Conservation (phyloP, 352 stramenopile species). For the Globisporangium takayamanum region DNA sequence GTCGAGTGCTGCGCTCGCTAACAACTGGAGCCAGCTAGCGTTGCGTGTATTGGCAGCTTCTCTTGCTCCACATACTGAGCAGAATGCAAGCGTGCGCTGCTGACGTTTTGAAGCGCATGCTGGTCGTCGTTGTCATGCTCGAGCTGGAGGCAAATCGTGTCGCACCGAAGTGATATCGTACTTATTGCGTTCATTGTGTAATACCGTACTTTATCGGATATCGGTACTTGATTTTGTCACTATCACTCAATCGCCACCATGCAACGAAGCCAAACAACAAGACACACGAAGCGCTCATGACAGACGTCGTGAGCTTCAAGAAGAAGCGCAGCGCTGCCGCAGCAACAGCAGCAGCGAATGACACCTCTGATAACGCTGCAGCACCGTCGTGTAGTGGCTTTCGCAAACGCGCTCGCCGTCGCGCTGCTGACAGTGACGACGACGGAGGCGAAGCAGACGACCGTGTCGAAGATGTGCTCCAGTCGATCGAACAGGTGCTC, state of each 20-base stretch:
- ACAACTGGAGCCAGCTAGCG: no score
- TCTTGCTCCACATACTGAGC: no score
- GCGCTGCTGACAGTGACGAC: conserved; percentile 8
- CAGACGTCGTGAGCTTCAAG: conserved; percentile 49
- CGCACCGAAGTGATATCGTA: no score
- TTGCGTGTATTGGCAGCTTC: no score
- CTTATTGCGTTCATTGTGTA: no score
- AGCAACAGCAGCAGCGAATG: not conserved
- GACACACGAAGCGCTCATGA: not conserved
- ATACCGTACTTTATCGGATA: no score
- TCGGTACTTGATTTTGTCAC: no score
- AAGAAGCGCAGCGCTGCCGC: conserved; percentile 31
- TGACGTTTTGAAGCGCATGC: no score
- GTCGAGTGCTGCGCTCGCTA: no score
- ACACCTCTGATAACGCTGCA: not conserved
- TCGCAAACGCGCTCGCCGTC: conserved; percentile 35
- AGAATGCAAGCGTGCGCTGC: no score
- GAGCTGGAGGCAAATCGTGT: no score
- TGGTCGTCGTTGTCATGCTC: no score
- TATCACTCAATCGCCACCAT: not conserved
- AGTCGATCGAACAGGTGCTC: conserved; percentile 55
- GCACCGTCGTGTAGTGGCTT: not conserved
- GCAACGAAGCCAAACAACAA: not conserved
- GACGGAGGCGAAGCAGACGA: conserved; percentile 14
- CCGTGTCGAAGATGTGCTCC: conserved; percentile 30